phyloP scores from a whole-genome alignment of 345 rosid species.

The Cardamine chenopodiifolia region DNA sequence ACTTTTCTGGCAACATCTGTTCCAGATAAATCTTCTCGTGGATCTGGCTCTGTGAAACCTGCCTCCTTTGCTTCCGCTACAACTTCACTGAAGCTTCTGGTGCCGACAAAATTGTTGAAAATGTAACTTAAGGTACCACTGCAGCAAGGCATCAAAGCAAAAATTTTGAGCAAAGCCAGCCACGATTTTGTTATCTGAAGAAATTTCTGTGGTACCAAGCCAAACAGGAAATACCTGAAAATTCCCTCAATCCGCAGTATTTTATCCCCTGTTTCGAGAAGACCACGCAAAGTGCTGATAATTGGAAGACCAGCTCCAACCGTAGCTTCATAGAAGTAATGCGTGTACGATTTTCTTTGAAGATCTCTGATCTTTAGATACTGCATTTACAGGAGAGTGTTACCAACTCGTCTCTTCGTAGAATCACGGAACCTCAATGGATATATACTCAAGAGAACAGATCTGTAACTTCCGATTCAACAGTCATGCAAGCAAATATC shows the following conservation, averaged over 20 bases:
- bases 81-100: constrained; percentile 73
- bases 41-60: constrained; percentile 98
- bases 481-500: neutral
- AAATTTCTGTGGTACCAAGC: neutral
- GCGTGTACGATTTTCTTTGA: constrained; percentile 93
- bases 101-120: constrained; percentile 78
- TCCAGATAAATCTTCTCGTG: constrained; percentile 98
- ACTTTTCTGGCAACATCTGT: constrained; percentile 99
- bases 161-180: constrained; percentile 6
- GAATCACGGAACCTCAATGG: neutral
- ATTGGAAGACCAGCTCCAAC: constrained; percentile 99
- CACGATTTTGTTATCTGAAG: neutral
- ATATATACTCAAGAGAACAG: constrained; percentile 8
- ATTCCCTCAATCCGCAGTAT: constrained; percentile 91
- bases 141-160: constrained; percentile 35
- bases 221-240: constrained; percentile 61
- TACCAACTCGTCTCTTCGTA: constrained; percentile 17
- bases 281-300: constrained; percentile 91
- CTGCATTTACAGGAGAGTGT: constrained; percentile 47
- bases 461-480: constrained; percentile 6
- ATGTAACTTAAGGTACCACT: constrained; percentile 98
- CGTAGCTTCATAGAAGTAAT: constrained; percentile 99
- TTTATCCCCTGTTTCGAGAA: constrained; percentile 97
- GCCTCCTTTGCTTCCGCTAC: constrained; percentile 87
- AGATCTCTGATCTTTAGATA: constrained; percentile 85